Conservation (phyloP, 2,329 filamentous ascomycete genomes). For the Aspergillus ochraceus region DNA sequence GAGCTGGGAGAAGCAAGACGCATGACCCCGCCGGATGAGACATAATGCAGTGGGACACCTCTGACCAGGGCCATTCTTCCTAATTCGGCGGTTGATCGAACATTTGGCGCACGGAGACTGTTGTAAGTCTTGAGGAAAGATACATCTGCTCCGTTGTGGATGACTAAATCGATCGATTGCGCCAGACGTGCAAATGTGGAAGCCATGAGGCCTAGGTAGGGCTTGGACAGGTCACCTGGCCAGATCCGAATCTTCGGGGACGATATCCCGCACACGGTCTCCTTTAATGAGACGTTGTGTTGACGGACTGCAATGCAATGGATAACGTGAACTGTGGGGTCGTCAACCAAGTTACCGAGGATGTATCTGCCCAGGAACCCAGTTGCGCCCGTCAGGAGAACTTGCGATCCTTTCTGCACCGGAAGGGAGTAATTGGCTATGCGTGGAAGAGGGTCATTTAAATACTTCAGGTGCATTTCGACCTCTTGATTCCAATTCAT, state of each 20-base stretch:
- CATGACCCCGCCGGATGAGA: constrained; percentile 28
- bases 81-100: constrained; percentile 24
- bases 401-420: not conserved
- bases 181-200: constrained; percentile 30
- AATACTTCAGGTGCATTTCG: not conserved
- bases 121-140: constrained; percentile 29
- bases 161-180: constrained; percentile 45
- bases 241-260: constrained; percentile 33
- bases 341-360: constrained; percentile 37
- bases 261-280: not conserved
- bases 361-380: constrained; percentile 43
- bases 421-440: not conserved
- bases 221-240: constrained; percentile 37
- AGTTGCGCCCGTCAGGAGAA: constrained; percentile 31
- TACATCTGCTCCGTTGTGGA: constrained; percentile 53
- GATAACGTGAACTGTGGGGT: constrained; percentile 34
- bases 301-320: constrained; percentile 44
- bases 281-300: constrained; percentile 3
- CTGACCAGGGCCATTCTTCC: constrained; percentile 15
- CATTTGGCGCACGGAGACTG: constrained; percentile 24
- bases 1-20: not conserved
- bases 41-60: constrained; percentile 20
- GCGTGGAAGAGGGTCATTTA: not conserved
- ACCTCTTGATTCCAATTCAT: constrained; percentile 40
- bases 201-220: constrained; percentile 41